These are phyloP conservation scores for Solanum etuberosum DNA, from an alignment of 257 asterid genomes.

Conservation along the genomic window DNA sequence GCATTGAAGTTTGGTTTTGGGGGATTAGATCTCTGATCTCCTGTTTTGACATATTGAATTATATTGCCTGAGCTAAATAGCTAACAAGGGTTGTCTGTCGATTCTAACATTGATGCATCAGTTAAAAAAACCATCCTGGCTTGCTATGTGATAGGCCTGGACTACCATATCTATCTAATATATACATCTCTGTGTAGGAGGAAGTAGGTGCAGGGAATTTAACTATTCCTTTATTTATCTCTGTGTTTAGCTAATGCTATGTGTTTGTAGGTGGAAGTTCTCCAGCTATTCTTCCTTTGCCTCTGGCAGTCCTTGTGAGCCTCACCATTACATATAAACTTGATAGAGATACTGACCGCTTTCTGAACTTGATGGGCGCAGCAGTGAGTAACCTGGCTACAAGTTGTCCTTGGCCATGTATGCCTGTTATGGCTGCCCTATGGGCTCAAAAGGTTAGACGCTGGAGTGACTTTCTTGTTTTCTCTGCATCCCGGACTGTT, in stretches of 20 bases:
- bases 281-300: constrained; percentile 69
- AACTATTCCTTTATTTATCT: neutral
- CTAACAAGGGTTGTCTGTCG: neutral
- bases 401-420: constrained; percentile 97
- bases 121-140: neutral
- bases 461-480: constrained; percentile 84
- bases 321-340: constrained; percentile 91
- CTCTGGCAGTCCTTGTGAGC: constrained; percentile 79
- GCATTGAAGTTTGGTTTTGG: neutral
- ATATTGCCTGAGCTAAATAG: neutral
- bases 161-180: neutral
- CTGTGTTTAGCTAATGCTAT: neutral
- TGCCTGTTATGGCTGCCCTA: constrained; percentile 68
- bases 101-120: neutral
- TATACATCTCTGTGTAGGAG: neutral
- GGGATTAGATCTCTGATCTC: neutral
- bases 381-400: constrained; percentile 61
- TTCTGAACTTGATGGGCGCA: constrained; percentile 54
- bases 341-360: constrained; percentile 49
- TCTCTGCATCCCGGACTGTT: constrained; percentile 74
- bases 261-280: constrained; percentile 53
- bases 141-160: neutral
- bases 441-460: constrained; percentile 93
- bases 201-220: neutral
- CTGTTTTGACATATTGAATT: neutral